Percentiles rank a stretch among this genome's conserved stretches.
Conservation (phyloP, 768 basidiomycete species). For the Roridomyces roridus region DNA sequence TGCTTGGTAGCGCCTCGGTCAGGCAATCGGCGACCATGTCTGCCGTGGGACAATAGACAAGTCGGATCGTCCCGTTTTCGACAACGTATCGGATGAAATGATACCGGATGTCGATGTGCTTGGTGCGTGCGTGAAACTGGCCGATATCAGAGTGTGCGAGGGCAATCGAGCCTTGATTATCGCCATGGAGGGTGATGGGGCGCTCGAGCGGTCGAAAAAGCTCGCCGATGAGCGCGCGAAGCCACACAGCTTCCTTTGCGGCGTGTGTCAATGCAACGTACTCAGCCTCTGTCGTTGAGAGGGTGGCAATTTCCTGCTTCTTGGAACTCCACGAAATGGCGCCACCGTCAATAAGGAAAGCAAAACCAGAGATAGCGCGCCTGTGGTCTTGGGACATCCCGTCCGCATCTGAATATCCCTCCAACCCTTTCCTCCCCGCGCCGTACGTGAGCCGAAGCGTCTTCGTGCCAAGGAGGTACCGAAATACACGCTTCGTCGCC, state of each 20-base stretch:
- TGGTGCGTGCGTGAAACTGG: conserved; percentile 20
- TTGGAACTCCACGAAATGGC: conserved; percentile 42
- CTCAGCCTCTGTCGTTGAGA: conserved; percentile 38
- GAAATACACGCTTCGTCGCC: conserved; percentile 30
- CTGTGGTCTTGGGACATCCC: conserved; percentile 25
- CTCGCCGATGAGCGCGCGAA: conserved; percentile 22
- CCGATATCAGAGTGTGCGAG: neutral
- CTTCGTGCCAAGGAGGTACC: conserved; percentile 29
- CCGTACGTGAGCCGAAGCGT: conserved; percentile 29
- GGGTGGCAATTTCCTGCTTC: conserved; percentile 39
- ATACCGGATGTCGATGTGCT: conserved; percentile 37
- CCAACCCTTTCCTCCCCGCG: conserved; percentile 33
- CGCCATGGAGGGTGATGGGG: conserved; percentile 24
- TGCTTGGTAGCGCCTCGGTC: conserved; percentile 31
- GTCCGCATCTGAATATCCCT: conserved; percentile 30
- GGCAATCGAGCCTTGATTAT: neutral
- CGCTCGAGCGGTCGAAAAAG: conserved; percentile 5
- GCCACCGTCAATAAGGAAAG: conserved; percentile 34
- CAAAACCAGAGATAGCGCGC: conserved; percentile 42
- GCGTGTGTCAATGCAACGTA: conserved; percentile 32
- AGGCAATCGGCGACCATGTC: conserved; percentile 36
- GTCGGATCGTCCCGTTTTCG: conserved; percentile 28
- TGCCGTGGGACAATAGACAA: conserved; percentile 32
- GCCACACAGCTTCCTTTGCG: conserved; percentile 33
- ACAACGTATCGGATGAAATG: conserved; percentile 37